Base-by-base conservation (phyloP, 768 basidiomycete species). In the Dictyophora rubrovolvata region DNA sequence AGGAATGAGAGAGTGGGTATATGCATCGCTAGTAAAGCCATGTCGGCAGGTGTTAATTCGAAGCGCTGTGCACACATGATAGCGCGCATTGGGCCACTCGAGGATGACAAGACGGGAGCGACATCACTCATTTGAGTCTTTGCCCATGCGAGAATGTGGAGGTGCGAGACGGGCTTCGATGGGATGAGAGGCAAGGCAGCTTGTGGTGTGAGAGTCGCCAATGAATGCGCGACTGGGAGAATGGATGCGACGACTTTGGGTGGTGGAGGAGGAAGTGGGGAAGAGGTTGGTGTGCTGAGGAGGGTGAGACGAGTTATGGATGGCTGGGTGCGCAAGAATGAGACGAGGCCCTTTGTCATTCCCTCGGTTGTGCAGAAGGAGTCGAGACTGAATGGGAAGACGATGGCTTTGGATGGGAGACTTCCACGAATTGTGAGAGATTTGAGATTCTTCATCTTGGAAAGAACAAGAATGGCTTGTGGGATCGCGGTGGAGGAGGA, bases 101-200 rank as follows among this genome's bases (percentile, higher is more conserved):
- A 58, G 7, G 48, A 23, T 33, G 23, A 42, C 21, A 58, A 21
- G 21, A 34, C n/a, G 21, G 47, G 56, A 2, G 56, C 56, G 4
- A 51, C 56, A 5, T 58, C 21, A 1, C 22, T 22, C 21, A 58
- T 14, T 42, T 47, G 37, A 11, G 47, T 23, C 33, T 36, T 21
- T 10, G 56, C 56, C 56, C 56, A 58, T 16, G 56, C 56, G 22
- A 58, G 56, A 47, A 58, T 58, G 56, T 58, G 56, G 11, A 58
- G 47, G 17, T 58, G 56, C 28, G 48, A 22, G 48, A 58, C 28
- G n/a, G 56, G 56, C 12, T 49, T 47, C 16, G 48, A 49, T 21
- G 56, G 56, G 11, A 58, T 47, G 47, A 58, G 23, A 28, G 56
- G 48, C 33, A 58, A 49, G 8, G 56, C 56, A 22, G 56, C 48